Percentiles rank a stretch among this genome's conserved stretches.
These are phyloP conservation scores for Circinella minor DNA, from an alignment of 371 early-diverging fungal genomes.

Conservation along the genomic window DNA sequence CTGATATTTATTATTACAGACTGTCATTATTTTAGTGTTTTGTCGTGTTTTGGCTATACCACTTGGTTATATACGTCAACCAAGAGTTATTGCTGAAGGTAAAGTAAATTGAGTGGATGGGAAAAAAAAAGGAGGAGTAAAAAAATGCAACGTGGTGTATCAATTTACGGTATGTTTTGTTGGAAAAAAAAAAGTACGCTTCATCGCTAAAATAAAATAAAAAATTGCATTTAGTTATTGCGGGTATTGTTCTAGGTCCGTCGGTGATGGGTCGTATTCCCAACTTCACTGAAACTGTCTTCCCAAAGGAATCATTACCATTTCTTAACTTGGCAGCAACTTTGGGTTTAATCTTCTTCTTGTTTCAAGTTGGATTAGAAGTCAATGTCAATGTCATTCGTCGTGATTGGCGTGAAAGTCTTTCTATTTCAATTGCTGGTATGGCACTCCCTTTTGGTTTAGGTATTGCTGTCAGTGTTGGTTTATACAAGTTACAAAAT, in stretches of 20 bases:
- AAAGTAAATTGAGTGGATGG: background rate
- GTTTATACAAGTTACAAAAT: constrained; percentile 62
- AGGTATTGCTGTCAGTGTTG: constrained; percentile 72
- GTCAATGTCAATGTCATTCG: constrained; percentile 63
- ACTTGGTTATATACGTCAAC: constrained; percentile 66
- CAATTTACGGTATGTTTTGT: background rate
- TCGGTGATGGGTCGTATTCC: constrained; percentile 78
- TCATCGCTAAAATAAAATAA: no score
- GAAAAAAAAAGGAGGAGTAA: background rate
- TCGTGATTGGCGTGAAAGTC: constrained; percentile 46
- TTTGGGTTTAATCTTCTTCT: constrained; percentile 87
- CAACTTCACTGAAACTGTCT: constrained; percentile 63
- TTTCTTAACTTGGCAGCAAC: constrained; percentile 81
- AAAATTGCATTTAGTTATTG: constrained; percentile 50
- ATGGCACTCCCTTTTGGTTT: constrained; percentile 81
- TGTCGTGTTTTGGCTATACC: constrained; percentile 67
- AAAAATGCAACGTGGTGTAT: background rate
- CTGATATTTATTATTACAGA: constrained; percentile 36
- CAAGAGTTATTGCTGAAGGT: constrained; percentile 78
- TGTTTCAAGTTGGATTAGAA: constrained; percentile 89
- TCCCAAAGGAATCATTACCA: constrained; percentile 67
- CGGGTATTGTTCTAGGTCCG: constrained; percentile 81
- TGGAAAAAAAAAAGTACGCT: no score
- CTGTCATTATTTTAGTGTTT: constrained; percentile 67
- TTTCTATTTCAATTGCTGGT: constrained; percentile 69